Evolutionary conservation across 2,329 filamentous ascomycete species (phyloP).

Genomic region (Taxawa tesnikishii): DNA sequence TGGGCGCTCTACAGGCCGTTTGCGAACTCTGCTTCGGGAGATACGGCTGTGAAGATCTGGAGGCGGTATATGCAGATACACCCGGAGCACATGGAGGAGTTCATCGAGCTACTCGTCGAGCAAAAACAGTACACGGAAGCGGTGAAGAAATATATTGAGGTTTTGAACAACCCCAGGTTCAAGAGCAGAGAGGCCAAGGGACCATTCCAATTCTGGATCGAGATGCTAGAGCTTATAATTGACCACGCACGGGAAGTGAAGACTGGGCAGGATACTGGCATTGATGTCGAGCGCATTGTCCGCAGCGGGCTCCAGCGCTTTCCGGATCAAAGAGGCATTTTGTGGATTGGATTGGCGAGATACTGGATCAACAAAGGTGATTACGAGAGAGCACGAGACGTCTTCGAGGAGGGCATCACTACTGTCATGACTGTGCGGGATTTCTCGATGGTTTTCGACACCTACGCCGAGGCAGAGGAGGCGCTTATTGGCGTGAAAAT

Average conservation of each 20-base stretch:
- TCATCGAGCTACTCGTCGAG: constrained; percentile 76
- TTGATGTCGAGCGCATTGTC: constrained; percentile 86
- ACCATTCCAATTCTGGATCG: constrained; percentile 92
- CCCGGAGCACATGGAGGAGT: constrained; percentile 89
- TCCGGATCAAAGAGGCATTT: constrained; percentile 82
- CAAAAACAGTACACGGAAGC: constrained; percentile 82
- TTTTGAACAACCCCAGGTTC: constrained; percentile 84
- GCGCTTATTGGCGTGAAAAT: constrained; percentile 85
- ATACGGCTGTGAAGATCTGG: constrained; percentile 89
- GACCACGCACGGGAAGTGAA: constrained; percentile 72
- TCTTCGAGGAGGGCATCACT: constrained; percentile 92
- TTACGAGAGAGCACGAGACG: constrained; percentile 83
- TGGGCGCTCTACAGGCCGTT: constrained; percentile 89
- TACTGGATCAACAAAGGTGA: constrained; percentile 93
- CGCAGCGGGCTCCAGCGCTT: constrained; percentile 84
- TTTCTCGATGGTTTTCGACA: constrained; percentile 92
- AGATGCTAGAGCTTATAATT: constrained; percentile 92
- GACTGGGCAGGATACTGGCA: constrained; percentile 65
- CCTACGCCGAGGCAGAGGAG: constrained; percentile 94
- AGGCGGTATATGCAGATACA: constrained; percentile 93
- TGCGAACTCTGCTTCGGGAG: constrained; percentile 77
- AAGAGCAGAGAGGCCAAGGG: constrained; percentile 88
- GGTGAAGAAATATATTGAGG: constrained; percentile 78
- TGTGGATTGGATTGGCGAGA: constrained; percentile 89
- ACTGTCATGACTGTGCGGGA: constrained; percentile 98